phyloP scores from a whole-genome alignment of 2,329 filamentous ascomycete genomes.

The Cercospora berteroae region DNA sequence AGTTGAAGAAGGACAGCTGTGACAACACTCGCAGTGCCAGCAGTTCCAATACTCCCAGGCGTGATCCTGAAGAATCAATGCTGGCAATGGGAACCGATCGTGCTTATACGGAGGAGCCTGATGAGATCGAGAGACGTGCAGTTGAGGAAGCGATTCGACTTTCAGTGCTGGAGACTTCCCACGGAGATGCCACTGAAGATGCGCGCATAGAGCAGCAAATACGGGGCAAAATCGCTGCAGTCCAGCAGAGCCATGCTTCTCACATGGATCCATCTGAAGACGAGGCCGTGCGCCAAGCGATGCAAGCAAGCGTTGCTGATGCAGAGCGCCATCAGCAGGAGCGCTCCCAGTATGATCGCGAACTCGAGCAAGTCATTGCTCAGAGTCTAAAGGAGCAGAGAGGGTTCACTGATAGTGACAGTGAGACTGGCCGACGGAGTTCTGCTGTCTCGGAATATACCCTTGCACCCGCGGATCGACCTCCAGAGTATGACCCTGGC shows the following conservation, averaged over 20 bases:
- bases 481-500: slow-evolving; percentile 30
- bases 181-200: slow-evolving; percentile 68
- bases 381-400: slow-evolving; percentile 47
- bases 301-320: slow-evolving; percentile 50
- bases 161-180: slow-evolving; percentile 68
- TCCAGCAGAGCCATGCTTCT: slow-evolving; percentile 42
- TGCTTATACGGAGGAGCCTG: slow-evolving; percentile 18
- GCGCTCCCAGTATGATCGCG: slow-evolving; percentile 41
- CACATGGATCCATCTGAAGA: slow-evolving; percentile 45
- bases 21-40: slow-evolving; percentile 6
- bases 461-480: slow-evolving; percentile 17
- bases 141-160: slow-evolving; percentile 70
- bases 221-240: slow-evolving; percentile 65
- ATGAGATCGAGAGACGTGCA: slow-evolving; percentile 54
- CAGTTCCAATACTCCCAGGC: background rate
- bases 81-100: slow-evolving; percentile 21
- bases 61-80: slow-evolving; percentile 10
- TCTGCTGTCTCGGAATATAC: slow-evolving; percentile 20
- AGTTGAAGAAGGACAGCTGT: slow-evolving; percentile 17
- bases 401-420: slow-evolving; percentile 26
- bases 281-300: slow-evolving; percentile 46
- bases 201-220: slow-evolving; percentile 70
- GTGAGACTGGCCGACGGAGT: slow-evolving; percentile 25
- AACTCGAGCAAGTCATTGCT: slow-evolving; percentile 47
- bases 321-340: slow-evolving; percentile 27